Conservation (phyloP, 2,329 filamentous ascomycete species). For the Penicillium italicum region DNA sequence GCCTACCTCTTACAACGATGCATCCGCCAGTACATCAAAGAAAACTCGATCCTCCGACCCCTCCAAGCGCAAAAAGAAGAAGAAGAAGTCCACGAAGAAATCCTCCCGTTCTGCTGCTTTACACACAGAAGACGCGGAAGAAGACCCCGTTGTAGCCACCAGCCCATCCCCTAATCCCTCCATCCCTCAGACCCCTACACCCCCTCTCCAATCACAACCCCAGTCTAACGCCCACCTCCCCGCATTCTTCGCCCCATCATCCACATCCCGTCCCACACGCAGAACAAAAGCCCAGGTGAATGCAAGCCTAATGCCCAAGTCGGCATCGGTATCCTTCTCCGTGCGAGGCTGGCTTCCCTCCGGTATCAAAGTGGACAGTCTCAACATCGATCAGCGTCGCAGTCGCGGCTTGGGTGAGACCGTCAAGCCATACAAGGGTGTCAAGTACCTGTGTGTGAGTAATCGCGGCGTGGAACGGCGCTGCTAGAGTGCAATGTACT, state of each 20-base stretch:
- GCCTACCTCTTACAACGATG: conserved; percentile 33
- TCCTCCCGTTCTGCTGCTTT: conserved; percentile 18
- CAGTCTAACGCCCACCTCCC: conserved; percentile 19
- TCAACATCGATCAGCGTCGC: conserved; percentile 67
- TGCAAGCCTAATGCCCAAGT: conserved; percentile 74
- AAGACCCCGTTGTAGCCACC: conserved; percentile 17
- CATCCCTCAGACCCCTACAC: conserved; percentile 22
- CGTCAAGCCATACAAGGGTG: conserved; percentile 93
- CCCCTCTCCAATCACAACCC: conserved; percentile 12
- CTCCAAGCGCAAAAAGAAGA: conserved; percentile 35
- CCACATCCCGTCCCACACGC: conserved; percentile 24
- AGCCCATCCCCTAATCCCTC: conserved; percentile 20
- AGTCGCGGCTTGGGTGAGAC: conserved; percentile 81
- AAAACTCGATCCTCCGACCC: conserved; percentile 25
- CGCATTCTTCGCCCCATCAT: conserved; percentile 21
- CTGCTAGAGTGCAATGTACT: conserved; percentile 23
- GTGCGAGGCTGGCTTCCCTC: conserved; percentile 64
- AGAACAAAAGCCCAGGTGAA: conserved; percentile 57
- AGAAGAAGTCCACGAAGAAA: conserved; percentile 38
- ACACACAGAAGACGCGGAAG: conserved; percentile 17
- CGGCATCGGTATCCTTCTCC: conserved; percentile 63
- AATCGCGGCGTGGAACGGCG: conserved; percentile 51
- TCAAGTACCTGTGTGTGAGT: conserved; percentile 86
- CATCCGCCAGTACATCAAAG: conserved; percentile 24
- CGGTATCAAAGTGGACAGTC: conserved; percentile 60